Base-by-base conservation (phyloP, 345 rosid genomes). In the Eucalyptus victrix region DNA sequence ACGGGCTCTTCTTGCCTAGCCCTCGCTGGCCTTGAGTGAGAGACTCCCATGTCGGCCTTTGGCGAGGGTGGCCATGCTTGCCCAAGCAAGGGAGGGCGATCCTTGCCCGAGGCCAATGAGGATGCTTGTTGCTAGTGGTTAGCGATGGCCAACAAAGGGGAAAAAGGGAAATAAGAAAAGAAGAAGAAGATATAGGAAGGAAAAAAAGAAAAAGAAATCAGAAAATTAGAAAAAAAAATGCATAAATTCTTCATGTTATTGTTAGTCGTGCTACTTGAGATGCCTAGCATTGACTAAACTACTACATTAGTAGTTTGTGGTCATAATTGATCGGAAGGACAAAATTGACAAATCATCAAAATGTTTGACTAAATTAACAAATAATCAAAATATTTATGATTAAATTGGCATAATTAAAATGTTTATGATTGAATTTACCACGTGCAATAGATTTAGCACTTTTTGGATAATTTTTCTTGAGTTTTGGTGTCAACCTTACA, bases 101-200 rank as follows among this genome's bases (percentile, higher is more conserved):
- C 30, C 14, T 56, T 6, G 4, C 30, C 0, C 0, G 6, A 56
- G 62, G 13, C 14, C 2, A 1, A 2, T 23, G 62, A 56, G 28
- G 62, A 30, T 56, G 62, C 62, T 2, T 24, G 0, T 56, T 56
- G 30, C 13, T 56, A 56, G 30, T 56, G 62, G 62, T 56, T 24
- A 56, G 30, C 1, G 3, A 56, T 56, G 14, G 30, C 14, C 62
- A 56, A 56, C 3, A 5, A 0, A 56, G 13, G 30, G 62, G 6
- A 11, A 24, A 10, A 56, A 56, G 6, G 30, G 13, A 10, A 56
- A 23, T 4, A 9, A 24, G 1, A 56, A 9, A 24, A 56, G 0
- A 23, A 23, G 12, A 56, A 23, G 12, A 56, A 24, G 28, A 23
- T 4, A 56, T 1, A 10, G 13, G 4, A 56, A 56, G 62, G 28